Percentiles rank a stretch among this genome's conserved stretches.
Evolutionary conservation across 345 rosid genomes (phyloP).

Genomic region (Laguncularia racemosa): DNA sequence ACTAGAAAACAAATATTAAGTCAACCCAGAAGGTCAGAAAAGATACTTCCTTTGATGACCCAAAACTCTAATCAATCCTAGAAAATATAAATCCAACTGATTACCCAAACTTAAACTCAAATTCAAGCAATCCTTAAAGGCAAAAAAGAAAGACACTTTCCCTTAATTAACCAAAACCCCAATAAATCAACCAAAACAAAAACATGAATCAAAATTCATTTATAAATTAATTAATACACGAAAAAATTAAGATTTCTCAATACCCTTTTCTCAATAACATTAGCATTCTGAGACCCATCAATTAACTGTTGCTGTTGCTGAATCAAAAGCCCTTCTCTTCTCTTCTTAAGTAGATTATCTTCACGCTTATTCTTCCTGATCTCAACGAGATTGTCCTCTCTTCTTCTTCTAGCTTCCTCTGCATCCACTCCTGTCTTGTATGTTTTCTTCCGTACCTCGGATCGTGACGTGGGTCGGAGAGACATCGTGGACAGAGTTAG

Average conservation of each 20-base stretch:
- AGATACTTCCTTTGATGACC: no score
- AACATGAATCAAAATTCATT: not conserved
- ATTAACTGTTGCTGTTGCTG: constrained; percentile 33
- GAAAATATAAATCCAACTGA: not conserved
- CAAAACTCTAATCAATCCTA: no score
- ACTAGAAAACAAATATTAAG: no score
- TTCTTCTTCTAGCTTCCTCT: constrained; percentile 67
- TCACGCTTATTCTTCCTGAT: constrained; percentile 71
- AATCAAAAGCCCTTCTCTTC: constrained; percentile 55
- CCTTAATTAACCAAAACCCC: not conserved
- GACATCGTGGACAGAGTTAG: constrained; percentile 23
- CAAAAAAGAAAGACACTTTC: no score
- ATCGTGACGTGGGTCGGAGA: constrained; percentile 50
- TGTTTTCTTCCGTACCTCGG: constrained; percentile 62
- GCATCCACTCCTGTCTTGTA: constrained; percentile 71
- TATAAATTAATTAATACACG: no score
- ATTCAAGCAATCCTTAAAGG: not conserved
- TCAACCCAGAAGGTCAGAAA: no score
- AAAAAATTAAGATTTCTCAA: no score
- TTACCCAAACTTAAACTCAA: constrained; percentile 1
- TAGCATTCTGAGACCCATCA: constrained; percentile 40
- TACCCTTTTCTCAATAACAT: constrained; percentile 67
- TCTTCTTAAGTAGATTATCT: constrained; percentile 62
- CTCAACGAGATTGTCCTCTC: constrained; percentile 77
- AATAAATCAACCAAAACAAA: not conserved